Base-by-base conservation (phyloP, 1,284 basidiomycete species). In the Ceratobasidium papillatum region DNA sequence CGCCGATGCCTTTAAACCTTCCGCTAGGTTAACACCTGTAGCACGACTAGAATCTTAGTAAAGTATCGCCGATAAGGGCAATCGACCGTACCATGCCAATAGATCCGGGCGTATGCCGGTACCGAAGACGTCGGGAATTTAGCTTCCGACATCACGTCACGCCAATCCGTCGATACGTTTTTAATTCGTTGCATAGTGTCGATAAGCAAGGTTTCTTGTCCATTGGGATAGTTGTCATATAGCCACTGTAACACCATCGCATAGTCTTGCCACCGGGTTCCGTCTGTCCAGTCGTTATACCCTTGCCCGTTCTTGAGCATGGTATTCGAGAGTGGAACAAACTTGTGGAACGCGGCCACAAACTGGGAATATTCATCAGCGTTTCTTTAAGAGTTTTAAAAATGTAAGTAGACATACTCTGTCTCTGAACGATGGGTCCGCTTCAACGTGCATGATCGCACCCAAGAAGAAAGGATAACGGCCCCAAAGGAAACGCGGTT, bases 1-100 rank as follows among this genome's bases (percentile, higher is more conserved):
- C 19, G 87, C 86, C 1, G 87, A 80, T 0, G 87, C 87, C 79
- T 89, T 89, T 58, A 89, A 81, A 0, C 87, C 87, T 79, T 89
- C 87, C 2, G 87, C 87, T 82, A 89, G 83, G 76, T 88, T 88
- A 69, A 89, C 87, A 22, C 66, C 74, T 72, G 22, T n/a, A 30
- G 27, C 27, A 58, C n/a, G n/a, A n/a, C n/a, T n/a, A n/a, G n/a
- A n/a, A n/a, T n/a, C n/a, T n/a, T n/a, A 17, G 12, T 11, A 4
- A 8, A 12, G 45, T 25, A 58, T n/a, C n/a, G n/a, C n/a, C n/a
- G n/a, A n/a, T n/a, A n/a, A n/a, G n/a, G n/a, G n/a, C n/a, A 22
- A 27, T 4, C 9, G 22, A 34, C 69, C 30, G n/a, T 36, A 73
- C 71, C 71, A 36, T 73, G 71, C 71, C 71, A 73, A 45, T 73